Conservation (phyloP, 495 filamentous ascomycete species). For the Apodospora peruviana region DNA sequence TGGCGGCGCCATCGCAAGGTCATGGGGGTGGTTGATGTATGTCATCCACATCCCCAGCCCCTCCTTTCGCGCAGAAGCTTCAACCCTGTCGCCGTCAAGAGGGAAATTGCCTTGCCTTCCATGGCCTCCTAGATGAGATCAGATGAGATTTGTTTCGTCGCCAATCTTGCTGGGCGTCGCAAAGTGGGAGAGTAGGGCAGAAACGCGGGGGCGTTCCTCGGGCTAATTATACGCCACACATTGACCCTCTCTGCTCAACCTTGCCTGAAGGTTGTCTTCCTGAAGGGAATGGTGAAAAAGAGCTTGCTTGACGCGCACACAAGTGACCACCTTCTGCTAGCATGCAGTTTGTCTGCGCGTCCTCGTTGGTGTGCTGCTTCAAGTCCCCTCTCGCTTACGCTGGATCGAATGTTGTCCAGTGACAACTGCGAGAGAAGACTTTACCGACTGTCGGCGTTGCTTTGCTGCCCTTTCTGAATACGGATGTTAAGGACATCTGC, state of each 20-base stretch:
- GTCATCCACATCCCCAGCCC: slow-evolving; percentile 3
- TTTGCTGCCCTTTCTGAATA: slow-evolving; percentile 5
- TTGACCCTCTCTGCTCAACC: no score
- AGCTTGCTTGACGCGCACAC: neutral
- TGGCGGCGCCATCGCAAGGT: slow-evolving; percentile 1
- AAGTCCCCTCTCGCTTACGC: neutral
- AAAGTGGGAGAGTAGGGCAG: neutral
- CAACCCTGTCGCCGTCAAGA: neutral
- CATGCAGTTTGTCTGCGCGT: neutral
- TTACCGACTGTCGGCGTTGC: neutral
- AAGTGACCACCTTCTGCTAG: neutral
- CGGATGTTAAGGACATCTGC: slow-evolving; percentile 6
- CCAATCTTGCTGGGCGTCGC: slow-evolving; percentile 8
- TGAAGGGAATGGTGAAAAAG: neutral
- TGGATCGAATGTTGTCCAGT: neutral
- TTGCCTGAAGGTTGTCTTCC: neutral
- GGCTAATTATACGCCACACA: slow-evolving; percentile 9
- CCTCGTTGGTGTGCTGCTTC: neutral
- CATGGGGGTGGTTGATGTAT: neutral
- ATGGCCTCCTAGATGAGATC: slow-evolving; percentile 2
- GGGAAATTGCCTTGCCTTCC: neutral
- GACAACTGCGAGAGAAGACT: neutral
- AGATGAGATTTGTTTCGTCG: slow-evolving; percentile 10
- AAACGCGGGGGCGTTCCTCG: slow-evolving; percentile 8
- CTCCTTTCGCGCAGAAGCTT: neutral